These are phyloP conservation scores for Schizosaccharomyces octosporus DNA, from an alignment of 805 yeast genomes.

Conservation along the genomic window DNA sequence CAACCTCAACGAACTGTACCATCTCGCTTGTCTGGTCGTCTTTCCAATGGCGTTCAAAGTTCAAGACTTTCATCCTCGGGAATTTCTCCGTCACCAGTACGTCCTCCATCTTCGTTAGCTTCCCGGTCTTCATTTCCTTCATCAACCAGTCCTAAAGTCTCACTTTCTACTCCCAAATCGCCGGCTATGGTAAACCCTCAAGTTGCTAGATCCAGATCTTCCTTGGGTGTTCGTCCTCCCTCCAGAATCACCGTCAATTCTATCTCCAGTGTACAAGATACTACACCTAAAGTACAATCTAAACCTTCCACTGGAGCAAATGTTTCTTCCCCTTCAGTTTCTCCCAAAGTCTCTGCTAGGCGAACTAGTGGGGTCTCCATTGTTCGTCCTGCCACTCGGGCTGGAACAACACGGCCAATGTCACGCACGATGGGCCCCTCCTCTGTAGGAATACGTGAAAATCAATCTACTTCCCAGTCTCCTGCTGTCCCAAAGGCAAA, in stretches of 20 bases:
- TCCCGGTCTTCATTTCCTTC: no score
- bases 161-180: not conserved
- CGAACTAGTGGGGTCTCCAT: not conserved
- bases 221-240: not conserved
- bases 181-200: not conserved
- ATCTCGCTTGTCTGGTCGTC: no score
- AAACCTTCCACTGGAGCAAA: no score
- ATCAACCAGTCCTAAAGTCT: not conserved
- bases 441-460: not conserved
- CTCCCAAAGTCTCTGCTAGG: not conserved
- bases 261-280: no score
- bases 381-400: not conserved
- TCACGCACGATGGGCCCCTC: not conserved
- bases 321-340: not conserved
- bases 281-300: no score
- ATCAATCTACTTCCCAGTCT: not conserved
- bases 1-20: no score
- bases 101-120: no score
- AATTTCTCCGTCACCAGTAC: no score
- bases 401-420: not conserved
- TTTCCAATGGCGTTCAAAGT: no score
- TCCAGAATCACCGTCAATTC: not conserved
- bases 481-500: not conserved
- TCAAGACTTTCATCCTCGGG: no score
- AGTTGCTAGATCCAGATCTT: not conserved